Evolutionary conservation across 1,139 yeast genomes (phyloP).

Genomic region (Meyerozyma guilliermondii): DNA sequence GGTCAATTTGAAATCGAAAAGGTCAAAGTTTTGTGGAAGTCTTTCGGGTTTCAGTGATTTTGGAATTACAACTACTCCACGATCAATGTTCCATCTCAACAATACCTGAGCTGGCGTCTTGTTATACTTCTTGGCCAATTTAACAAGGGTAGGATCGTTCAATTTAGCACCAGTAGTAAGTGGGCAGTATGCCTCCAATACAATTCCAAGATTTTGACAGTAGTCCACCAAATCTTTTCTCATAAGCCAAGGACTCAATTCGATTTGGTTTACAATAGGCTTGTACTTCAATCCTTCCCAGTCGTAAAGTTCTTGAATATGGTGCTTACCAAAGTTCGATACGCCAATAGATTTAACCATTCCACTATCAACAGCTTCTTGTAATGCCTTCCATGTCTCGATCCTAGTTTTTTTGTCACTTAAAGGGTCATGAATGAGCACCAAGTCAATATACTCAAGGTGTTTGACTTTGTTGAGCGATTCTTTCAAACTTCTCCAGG

Average conservation of each 20-base stretch:
- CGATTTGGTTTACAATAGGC: slow-evolving; percentile 38
- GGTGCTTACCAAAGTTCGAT: slow-evolving; percentile 55
- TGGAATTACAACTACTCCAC: slow-evolving; percentile 39
- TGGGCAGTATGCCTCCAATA: slow-evolving; percentile 28
- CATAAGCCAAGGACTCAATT: slow-evolving; percentile 76
- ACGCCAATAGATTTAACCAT: slow-evolving; percentile 61
- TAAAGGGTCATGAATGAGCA: slow-evolving; percentile 57
- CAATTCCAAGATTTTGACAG: slow-evolving; percentile 33
- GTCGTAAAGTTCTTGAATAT: slow-evolving; percentile 45
- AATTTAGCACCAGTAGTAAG: slow-evolving; percentile 9
- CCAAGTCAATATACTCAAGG: slow-evolving; percentile 36
- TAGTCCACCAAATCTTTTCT: slow-evolving; percentile 55
- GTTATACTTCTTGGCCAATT: slow-evolving; percentile 16
- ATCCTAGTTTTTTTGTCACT: background rate
- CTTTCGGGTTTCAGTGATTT: slow-evolving; percentile 10
- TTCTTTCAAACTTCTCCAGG: background rate
- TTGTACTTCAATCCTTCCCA: background rate
- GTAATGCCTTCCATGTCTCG: slow-evolving; percentile 58
- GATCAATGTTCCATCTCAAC: slow-evolving; percentile 35
- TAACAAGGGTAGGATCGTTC: slow-evolving; percentile 3
- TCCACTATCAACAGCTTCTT: slow-evolving; percentile 58
- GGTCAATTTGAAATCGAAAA: background rate
- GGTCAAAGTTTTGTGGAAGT: background rate
- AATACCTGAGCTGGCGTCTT: slow-evolving; percentile 28
- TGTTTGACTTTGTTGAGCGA: background rate